Evolutionary conservation across 371 early-diverging fungal species (phyloP).

Genomic region (Mucor indicus): DNA sequence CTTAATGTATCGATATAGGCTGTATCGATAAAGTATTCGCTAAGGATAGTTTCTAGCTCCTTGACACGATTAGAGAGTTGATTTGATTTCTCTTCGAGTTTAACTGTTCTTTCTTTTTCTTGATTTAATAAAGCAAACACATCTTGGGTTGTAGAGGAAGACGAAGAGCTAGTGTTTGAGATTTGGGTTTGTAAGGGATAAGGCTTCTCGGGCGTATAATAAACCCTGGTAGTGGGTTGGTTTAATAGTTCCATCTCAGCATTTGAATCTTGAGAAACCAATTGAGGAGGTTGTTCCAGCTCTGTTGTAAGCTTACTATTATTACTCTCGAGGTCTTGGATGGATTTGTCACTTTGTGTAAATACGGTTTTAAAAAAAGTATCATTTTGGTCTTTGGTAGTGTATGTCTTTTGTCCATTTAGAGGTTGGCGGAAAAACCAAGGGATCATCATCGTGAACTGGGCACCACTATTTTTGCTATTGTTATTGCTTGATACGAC

Average conservation of each 20-base stretch:
- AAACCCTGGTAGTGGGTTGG: too few species aligned
- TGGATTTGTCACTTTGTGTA: not conserved
- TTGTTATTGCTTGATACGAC: not conserved
- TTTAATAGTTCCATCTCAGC: too few species aligned
- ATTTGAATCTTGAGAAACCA: too few species aligned
- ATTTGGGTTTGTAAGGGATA: too few species aligned
- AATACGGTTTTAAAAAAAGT: slow-evolving; percentile 1
- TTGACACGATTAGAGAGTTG: slow-evolving; percentile 29
- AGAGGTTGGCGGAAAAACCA: slow-evolving; percentile 15
- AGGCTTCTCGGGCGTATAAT: not conserved
- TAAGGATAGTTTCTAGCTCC: slow-evolving; percentile 35
- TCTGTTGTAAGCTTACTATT: not conserved
- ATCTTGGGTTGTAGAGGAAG: not conserved
- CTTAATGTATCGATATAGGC: slow-evolving; percentile 33
- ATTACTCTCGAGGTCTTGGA: not conserved
- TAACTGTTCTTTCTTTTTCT: not conserved
- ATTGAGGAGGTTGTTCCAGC: too few species aligned
- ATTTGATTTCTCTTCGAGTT: not conserved
- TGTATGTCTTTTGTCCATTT: slow-evolving; percentile 5
- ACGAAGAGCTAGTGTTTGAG: not conserved
- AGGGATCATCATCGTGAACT: slow-evolving; percentile 2
- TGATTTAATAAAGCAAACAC: not conserved
- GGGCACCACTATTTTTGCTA: not conserved
- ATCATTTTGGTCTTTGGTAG: not conserved
- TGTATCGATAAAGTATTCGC: slow-evolving; percentile 39